Percentiles rank a stretch among this genome's conserved stretches.
Evolutionary conservation across 192 early-diverging fungal species (phyloP).

Genomic region (Coemansia furcata): DNA sequence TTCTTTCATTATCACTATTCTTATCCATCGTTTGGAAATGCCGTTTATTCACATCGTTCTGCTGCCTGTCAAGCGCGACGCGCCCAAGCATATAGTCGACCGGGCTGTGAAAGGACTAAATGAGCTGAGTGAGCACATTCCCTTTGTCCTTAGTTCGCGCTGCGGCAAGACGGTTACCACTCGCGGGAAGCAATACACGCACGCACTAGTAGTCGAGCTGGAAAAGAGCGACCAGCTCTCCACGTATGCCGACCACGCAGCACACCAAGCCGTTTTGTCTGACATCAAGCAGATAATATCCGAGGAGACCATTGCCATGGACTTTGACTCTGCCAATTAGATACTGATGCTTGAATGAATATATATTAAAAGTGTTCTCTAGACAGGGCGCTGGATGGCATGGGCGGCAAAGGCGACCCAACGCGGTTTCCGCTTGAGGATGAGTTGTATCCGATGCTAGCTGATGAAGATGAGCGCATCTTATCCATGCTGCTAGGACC

Average conservation of each 20-base stretch:
- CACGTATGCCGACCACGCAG: conserved; percentile 22
- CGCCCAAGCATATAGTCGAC: conserved; percentile 14
- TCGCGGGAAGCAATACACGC: conserved; percentile 41
- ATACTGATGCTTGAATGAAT: background rate
- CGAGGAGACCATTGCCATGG: conserved; percentile 31
- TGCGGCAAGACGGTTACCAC: conserved; percentile 37
- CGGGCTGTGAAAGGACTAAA: conserved; percentile 22
- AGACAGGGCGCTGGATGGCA: conserved; percentile 18
- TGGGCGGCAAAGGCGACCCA: conserved; percentile 34
- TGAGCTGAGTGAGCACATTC: conserved; percentile 17
- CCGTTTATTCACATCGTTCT: conserved; percentile 39
- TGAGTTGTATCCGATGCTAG: conserved; percentile 42
- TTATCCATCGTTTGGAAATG: conserved; percentile 4
- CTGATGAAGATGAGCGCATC: conserved; percentile 35
- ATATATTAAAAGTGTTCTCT: conserved; percentile 5
- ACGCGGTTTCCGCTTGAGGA: conserved; percentile 42
- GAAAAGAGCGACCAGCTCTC: conserved; percentile 21
- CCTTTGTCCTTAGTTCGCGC: conserved; percentile 23
- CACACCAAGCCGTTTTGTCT: conserved; percentile 25
- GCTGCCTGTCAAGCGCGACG: conserved; percentile 25
- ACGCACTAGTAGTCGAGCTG: conserved; percentile 35
- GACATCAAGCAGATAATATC: conserved; percentile 27
- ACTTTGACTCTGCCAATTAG: conserved; percentile 13
- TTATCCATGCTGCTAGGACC: conserved; percentile 8
- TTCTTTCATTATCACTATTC: background rate